Conservation (phyloP, 108 stramenopile genomes). For the Nannochloropsis gaditana region DNA sequence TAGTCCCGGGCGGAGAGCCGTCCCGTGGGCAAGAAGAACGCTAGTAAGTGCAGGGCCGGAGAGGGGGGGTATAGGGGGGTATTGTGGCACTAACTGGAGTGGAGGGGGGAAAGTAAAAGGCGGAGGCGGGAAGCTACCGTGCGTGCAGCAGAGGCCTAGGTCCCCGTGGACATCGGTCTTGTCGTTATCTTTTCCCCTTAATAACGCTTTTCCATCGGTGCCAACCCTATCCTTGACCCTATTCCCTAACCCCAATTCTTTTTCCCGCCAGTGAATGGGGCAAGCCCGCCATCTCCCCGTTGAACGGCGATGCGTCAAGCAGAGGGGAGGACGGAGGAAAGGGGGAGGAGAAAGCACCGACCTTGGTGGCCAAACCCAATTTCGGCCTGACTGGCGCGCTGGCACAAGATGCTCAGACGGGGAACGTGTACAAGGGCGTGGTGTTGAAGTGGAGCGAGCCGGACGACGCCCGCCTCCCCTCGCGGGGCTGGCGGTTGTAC, state of each 20-base stretch:
- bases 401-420: slow-evolving; percentile 71
- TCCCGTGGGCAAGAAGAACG: neutral
- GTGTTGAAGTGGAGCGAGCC: slow-evolving; percentile 90
- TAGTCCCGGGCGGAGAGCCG: neutral
- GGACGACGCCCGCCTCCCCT: slow-evolving; percentile 78
- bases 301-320: neutral
- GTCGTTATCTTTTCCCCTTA: neutral
- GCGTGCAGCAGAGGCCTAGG: no score
- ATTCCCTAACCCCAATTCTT: neutral
- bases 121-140: no score
- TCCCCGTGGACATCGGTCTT: no score
- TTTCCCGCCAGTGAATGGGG: neutral
- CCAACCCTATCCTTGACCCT: neutral
- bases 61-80: neutral
- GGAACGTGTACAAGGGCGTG: slow-evolving; percentile 83
- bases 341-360: neutral
- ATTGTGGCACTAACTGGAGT: neutral
- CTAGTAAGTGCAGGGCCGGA: neutral
- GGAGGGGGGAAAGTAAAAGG: no score
- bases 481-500: slow-evolving; percentile 84
- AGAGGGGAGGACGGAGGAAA: neutral
- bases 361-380: slow-evolving; percentile 61
- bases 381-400: slow-evolving; percentile 94
- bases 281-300: neutral
- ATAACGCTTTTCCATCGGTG: neutral